phyloP scores from a whole-genome alignment of 2,329 filamentous ascomycete genomes.

The Colletotrichum sp. region DNA sequence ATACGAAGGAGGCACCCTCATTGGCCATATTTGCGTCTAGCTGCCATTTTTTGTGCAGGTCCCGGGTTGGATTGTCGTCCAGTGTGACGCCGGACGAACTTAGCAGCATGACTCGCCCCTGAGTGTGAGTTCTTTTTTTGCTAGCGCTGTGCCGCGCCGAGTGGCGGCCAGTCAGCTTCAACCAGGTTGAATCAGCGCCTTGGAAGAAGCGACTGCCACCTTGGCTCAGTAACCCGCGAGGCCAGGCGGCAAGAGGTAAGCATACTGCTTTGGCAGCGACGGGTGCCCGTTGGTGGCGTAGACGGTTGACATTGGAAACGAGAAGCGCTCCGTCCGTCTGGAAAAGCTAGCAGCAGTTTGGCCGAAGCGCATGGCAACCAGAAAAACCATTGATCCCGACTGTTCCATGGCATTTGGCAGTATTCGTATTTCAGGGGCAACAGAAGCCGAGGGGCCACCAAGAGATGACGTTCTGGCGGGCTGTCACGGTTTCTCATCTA shows the following conservation, averaged over 20 bases:
- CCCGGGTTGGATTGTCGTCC: not conserved
- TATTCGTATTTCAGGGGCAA: slow-evolving; percentile 7
- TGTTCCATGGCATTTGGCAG: not conserved
- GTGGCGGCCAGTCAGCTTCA: slow-evolving; percentile 18
- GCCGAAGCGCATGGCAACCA: not conserved
- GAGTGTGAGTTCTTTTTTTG: not conserved
- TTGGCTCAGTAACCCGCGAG: not conserved
- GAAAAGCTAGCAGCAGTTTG: not conserved
- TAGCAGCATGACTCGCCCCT: slow-evolving; percentile 8
- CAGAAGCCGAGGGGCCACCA: not conserved
- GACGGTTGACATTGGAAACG: not conserved
- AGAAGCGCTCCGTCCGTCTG: not conserved
- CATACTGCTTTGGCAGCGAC: not conserved
- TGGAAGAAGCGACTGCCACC: not conserved
- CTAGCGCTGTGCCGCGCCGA: slow-evolving; percentile 5
- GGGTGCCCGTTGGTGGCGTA: slow-evolving; percentile 13
- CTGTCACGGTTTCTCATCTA: not conserved
- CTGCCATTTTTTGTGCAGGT: slow-evolving; percentile 9
- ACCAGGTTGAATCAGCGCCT: not conserved
- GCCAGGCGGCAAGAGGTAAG: not conserved
- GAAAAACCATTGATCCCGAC: not conserved
- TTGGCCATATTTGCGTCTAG: not conserved
- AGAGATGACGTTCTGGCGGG: not conserved
- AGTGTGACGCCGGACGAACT: slow-evolving; percentile 9
- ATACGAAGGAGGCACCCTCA: not conserved